Evolutionary conservation across 306 rosid genomes (phyloP).

Genomic region (Biancaea sappan): DNA sequence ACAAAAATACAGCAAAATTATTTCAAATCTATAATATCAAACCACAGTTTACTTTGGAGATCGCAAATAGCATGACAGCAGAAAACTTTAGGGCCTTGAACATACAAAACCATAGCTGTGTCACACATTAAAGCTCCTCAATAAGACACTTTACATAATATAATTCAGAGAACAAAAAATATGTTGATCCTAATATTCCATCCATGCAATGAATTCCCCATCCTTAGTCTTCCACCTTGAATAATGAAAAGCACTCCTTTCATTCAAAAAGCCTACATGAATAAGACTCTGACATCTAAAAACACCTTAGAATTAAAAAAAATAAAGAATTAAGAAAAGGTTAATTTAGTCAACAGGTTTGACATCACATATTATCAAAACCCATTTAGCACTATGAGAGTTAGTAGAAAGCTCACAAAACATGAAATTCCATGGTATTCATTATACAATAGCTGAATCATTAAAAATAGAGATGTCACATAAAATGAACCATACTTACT

Average conservation of each 20-base stretch:
- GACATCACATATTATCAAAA: background rate
- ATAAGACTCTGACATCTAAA: background rate
- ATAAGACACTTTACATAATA: background rate
- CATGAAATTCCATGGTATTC: background rate
- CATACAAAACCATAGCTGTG: background rate
- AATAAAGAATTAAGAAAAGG: background rate
- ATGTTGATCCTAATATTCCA: background rate
- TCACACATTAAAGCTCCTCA: background rate
- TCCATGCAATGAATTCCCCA: background rate
- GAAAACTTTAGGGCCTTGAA: background rate
- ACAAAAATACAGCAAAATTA: slow-evolving; percentile 15
- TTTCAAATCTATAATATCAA: background rate
- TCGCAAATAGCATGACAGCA: background rate
- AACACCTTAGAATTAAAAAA: background rate
- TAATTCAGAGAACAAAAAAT: background rate
- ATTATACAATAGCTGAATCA: slow-evolving; percentile 5
- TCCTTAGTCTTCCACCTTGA: slow-evolving; percentile 14
- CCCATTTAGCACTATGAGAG: background rate
- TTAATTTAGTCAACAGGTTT: slow-evolving; percentile 1
- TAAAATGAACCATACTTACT: slow-evolving; percentile 50
- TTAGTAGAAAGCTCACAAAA: slow-evolving; percentile 12
- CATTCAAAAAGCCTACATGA: background rate
- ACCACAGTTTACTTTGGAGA: background rate
- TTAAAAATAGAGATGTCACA: slow-evolving; percentile 21
- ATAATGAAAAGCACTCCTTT: slow-evolving; percentile 3